These are phyloP conservation scores for Alternaria triticimaculans DNA, from an alignment of 2,329 filamentous ascomycete species.

Conservation along the genomic window DNA sequence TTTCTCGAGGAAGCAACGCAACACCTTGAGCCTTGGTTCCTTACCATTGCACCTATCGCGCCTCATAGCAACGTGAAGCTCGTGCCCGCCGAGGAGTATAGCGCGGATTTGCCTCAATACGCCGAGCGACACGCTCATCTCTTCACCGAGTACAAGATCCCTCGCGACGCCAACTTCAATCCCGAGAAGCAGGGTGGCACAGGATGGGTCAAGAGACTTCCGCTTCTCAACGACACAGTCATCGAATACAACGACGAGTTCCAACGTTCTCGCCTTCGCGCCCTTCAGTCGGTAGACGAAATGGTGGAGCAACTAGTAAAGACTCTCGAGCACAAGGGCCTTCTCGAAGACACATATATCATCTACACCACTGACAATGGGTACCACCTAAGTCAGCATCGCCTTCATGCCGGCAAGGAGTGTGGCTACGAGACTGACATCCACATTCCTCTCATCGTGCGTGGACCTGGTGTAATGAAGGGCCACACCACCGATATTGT, in stretches of 20 bases:
- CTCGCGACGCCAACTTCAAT: neutral
- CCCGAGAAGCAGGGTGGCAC: neutral
- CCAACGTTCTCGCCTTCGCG: conserved; percentile 39
- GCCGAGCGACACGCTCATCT: neutral
- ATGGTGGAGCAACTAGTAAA: conserved; percentile 54
- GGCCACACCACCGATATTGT: neutral
- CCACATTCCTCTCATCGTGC: neutral
- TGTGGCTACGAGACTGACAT: neutral
- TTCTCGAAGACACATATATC: conserved; percentile 55
- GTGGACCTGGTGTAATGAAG: neutral
- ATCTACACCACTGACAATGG: conserved; percentile 49
- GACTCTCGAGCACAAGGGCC: conserved; percentile 48
- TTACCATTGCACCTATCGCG: conserved; percentile 68
- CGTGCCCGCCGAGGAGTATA: neutral
- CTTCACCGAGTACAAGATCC: neutral
- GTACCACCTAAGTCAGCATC: conserved; percentile 46
- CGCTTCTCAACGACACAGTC: neutral
- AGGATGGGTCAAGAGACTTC: neutral
- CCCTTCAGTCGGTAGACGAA: conserved; percentile 62
- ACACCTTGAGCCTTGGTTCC: conserved; percentile 51
- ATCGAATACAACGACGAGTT: neutral
- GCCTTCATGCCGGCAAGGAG: conserved; percentile 39
- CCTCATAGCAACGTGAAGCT: conserved; percentile 61
- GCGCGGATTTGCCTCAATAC: neutral
- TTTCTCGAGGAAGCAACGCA: conserved; percentile 65